A percentile compares a stretch with the other conserved stretches of the same genome.
phyloP scores from a whole-genome alignment of 805 yeast genomes.

The Zygosaccharomyces bisporus region DNA sequence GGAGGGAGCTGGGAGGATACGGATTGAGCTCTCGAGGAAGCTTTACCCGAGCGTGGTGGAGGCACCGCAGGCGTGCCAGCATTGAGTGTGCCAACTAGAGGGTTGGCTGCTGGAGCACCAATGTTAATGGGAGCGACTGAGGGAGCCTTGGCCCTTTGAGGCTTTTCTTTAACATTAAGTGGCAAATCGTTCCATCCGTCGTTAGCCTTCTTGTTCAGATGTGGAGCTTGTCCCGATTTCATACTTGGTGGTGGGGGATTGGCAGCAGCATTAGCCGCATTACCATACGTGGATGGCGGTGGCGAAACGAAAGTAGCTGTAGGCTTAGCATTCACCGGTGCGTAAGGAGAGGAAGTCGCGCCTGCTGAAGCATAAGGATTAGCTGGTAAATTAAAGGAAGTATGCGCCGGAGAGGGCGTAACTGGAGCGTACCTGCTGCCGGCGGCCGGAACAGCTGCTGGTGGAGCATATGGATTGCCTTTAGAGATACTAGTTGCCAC shows the following conservation, averaged over 20 bases:
- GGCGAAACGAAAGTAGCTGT: constrained; percentile 19
- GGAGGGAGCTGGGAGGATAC: constrained; percentile 21
- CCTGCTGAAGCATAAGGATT: constrained; percentile 32
- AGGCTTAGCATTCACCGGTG: constrained; percentile 32
- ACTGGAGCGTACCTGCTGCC: constrained; percentile 23
- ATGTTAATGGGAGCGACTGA: constrained; percentile 36
- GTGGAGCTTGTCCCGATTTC: constrained; percentile 38
- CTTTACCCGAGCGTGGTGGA: constrained; percentile 26
- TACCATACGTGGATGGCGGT: constrained; percentile 37
- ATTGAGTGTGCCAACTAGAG: constrained; percentile 13
- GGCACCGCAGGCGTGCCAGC: constrained; percentile 21
- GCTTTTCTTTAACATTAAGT: constrained; percentile 30
- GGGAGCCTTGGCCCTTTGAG: constrained; percentile 36
- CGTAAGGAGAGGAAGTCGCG: constrained; percentile 20
- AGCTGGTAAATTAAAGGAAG: constrained; percentile 23
- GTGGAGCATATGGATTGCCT: constrained; percentile 21
- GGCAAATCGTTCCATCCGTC: constrained; percentile 40
- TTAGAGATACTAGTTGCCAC: constrained; percentile 6
- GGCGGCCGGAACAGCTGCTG: constrained; percentile 28
- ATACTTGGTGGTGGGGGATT: constrained; percentile 35
- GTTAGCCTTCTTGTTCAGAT: constrained; percentile 35
- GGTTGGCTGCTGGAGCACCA: constrained; percentile 15
- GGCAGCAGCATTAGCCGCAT: constrained; percentile 42
- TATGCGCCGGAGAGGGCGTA: constrained; percentile 6
- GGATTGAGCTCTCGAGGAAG: constrained; percentile 25